phyloP scores from a whole-genome alignment of 1,284 basidiomycete species.

The Hypsizygus ulmarius region DNA sequence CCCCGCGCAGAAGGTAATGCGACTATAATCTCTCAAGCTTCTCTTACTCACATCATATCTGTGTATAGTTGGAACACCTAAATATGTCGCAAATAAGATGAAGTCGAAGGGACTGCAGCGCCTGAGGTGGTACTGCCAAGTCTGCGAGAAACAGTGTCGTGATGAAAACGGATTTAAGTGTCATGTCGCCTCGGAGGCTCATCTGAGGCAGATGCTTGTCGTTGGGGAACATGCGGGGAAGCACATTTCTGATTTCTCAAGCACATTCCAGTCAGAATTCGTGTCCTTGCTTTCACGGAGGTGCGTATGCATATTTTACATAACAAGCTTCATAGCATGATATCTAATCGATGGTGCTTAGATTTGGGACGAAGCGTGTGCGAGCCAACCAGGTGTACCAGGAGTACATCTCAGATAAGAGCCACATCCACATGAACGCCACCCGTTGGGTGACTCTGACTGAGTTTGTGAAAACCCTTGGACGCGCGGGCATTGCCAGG shows the following conservation, averaged over 20 bases:
- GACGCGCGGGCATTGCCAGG: conserved; percentile 82
- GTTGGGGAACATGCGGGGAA: conserved; percentile 90
- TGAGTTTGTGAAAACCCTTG: conserved; percentile 91
- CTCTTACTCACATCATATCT: conserved; percentile 1
- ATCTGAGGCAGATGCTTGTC: conserved; percentile 94
- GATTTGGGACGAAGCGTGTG: conserved; percentile 92
- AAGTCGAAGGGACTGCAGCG: conserved; percentile 94
- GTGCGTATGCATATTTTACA: conserved; percentile 36
- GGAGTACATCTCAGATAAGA: conserved; percentile 95
- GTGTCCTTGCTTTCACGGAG: conserved; percentile 82
- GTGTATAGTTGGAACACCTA: conserved; percentile 76
- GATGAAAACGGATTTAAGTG: conserved; percentile 98
- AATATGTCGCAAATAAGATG: conserved; percentile 92
- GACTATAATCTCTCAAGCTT: neutral
- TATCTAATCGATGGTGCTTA: conserved; percentile 24
- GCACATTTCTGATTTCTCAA: conserved; percentile 89
- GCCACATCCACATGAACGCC: conserved; percentile 97
- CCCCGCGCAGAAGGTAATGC: conserved; percentile 72
- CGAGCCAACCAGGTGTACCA: conserved; percentile 96
- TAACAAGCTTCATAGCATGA: neutral
- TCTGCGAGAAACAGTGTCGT: conserved; percentile 93
- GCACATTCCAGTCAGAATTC: conserved; percentile 91
- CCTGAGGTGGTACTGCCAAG: conserved; percentile 94
- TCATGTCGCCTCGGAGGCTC: conserved; percentile 82
- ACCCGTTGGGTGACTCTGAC: conserved; percentile 97